Conservation (phyloP, 108 stramenopile species). For the Cyclotella atomus region DNA sequence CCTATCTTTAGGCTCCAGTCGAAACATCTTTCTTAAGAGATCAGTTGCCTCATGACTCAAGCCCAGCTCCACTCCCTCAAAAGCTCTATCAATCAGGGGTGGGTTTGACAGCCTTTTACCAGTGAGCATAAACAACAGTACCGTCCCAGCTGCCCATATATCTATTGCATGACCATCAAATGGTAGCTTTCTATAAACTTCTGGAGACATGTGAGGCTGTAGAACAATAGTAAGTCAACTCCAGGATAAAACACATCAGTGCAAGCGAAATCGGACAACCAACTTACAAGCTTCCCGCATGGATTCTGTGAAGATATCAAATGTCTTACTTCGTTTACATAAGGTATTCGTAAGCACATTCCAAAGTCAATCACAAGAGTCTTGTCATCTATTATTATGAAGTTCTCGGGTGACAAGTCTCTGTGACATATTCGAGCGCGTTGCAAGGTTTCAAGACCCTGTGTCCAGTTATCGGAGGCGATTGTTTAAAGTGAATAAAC, state of each 20-base stretch:
- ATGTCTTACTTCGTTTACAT: slow-evolving; percentile 25
- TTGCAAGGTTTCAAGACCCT: slow-evolving; percentile 78
- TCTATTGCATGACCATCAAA: slow-evolving; percentile 70
- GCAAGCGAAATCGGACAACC: background rate
- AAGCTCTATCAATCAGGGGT: slow-evolving; percentile 22
- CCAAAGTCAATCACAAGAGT: slow-evolving; percentile 81
- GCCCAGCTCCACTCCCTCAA: slow-evolving; percentile 27
- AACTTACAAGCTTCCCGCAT: slow-evolving; percentile 60
- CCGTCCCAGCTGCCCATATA: slow-evolving; percentile 66
- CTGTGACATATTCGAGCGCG: slow-evolving; percentile 69
- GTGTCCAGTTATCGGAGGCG: background rate
- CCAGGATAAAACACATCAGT: background rate
- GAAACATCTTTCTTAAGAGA: slow-evolving; percentile 42
- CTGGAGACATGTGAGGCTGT: slow-evolving; percentile 65
- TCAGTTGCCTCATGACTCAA: slow-evolving; percentile 46
- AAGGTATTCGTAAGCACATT: slow-evolving; percentile 85
- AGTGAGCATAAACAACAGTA: slow-evolving; percentile 66
- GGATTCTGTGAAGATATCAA: slow-evolving; percentile 36
- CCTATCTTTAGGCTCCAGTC: slow-evolving; percentile 41
- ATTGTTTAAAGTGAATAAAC: background rate
- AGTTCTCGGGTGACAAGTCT: slow-evolving; percentile 81
- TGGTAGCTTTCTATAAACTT: slow-evolving; percentile 35
- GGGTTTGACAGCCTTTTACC: slow-evolving; percentile 29
- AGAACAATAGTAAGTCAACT: background rate
- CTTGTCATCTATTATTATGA: slow-evolving; percentile 60